These are phyloP conservation scores for Solanum chacoense DNA, from an alignment of 305 asterid species.

Conservation along the genomic window DNA sequence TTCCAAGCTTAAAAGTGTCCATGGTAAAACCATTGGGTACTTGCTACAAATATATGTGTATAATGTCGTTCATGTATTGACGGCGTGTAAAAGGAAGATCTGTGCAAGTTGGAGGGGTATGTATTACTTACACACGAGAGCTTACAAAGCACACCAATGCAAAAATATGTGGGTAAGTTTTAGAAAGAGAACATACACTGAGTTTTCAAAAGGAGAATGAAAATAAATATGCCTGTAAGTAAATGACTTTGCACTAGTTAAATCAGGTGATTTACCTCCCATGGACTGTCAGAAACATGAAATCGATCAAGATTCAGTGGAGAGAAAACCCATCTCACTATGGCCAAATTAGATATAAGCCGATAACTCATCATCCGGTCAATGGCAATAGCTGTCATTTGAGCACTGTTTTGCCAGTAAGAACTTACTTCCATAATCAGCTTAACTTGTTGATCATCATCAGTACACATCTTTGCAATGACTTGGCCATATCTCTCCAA, in stretches of 20 bases:
- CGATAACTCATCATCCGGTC: constrained; percentile 99
- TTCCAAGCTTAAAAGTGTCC: neutral
- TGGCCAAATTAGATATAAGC: constrained; percentile 79
- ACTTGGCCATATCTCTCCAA: constrained; percentile 97
- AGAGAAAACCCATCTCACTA: constrained; percentile 93
- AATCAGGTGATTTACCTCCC: constrained; percentile 61
- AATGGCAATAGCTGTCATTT: constrained; percentile 83
- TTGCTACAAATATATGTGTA: neutral
- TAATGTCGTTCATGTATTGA: neutral
- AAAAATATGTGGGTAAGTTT: neutral
- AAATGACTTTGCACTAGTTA: neutral
- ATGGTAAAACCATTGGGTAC: neutral
- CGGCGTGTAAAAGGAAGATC: neutral
- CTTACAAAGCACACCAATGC: neutral
- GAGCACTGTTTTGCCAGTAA: constrained; percentile 80
- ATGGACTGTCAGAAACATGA: constrained; percentile 83
- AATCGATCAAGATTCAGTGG: constrained; percentile 49
- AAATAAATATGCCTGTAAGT: neutral
- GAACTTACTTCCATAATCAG: constrained; percentile 78
- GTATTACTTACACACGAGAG: neutral
- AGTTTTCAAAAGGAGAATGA: neutral
- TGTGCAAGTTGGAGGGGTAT: neutral
- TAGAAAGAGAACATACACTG: neutral
- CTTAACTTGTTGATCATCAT: constrained; percentile 78
- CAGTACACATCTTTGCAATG: constrained; percentile 67